Evolutionary conservation across 805 yeast genomes (phyloP), one percentile per base, ranked within the genome.

Genomic region (Zygotorulaspora florentina): DNA sequence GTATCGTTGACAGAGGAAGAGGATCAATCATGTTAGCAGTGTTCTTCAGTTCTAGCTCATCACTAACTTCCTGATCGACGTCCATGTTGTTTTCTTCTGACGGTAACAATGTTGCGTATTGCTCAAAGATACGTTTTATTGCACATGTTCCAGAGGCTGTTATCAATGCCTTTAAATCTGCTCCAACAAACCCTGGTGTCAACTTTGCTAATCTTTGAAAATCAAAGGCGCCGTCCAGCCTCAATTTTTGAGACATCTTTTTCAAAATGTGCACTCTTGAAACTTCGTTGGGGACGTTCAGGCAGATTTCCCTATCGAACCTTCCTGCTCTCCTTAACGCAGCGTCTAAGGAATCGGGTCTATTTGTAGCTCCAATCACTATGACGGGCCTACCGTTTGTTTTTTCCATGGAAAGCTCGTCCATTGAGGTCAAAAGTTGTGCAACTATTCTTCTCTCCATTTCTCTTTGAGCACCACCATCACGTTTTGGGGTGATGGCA

Each of bases 381-480:
- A 93, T 84, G 1, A 93, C 96, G 0, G 98, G 97, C 51, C 85
- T 86, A 1, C 96, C 96, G 42, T 77, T 85, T 0, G 97, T 91
- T 52, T 90, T 89, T 35, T 85, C 95, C 50, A 91, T 68, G 1
- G 95, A 76, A 33, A 93, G 68, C 59, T 89, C 96, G 67, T 93
- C 99, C 86, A 93, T 90, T 25, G 95, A 83, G 0, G 99, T 93
- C 35, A 93, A 72, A 50, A 93, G 72, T 63, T 93, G 99, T 0
- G 98, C 98, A 1, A 93, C 99, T 26, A 93, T 91, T 63, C 99
- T 76, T 55, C 93, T 78, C 64, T 93, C 99, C 98, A 93, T 93
- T 68, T 93, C 99, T 56, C 99, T 75, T 65, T 89, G 97, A 2
- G 96, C 98, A 8, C 70, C 70, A 23, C 96, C 96, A 64, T 93